These are phyloP conservation scores for Echinochloa phyllopogon DNA, from an alignment of 176 grass and related monocot genomes.

Conservation along the genomic window DNA sequence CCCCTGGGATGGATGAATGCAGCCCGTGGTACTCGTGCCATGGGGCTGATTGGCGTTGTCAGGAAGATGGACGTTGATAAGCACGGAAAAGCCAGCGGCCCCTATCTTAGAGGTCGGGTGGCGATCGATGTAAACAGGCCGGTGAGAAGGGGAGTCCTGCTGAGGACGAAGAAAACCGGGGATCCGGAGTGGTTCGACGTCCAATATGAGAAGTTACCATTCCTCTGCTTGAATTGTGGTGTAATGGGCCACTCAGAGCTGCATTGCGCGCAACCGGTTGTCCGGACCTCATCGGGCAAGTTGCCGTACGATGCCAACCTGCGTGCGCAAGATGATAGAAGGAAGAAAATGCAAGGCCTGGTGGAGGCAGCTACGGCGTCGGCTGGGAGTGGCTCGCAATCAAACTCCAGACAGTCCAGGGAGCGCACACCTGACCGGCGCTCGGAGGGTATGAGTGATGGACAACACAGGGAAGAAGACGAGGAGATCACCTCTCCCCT, in stretches of 20 bases:
- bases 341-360: too few species aligned
- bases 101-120: neutral
- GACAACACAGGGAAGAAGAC: too few species aligned
- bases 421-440: too few species aligned
- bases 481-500: too few species aligned
- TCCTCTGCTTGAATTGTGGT: neutral
- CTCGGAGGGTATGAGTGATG: too few species aligned
- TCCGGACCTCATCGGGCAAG: fast-evolving
- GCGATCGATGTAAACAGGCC: neutral
- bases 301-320: too few species aligned
- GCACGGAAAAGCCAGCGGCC: neutral
- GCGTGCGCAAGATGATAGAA: too few species aligned
- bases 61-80: neutral
- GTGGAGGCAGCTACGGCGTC: fast-evolving
- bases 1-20: neutral
- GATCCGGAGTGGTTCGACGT: neutral
- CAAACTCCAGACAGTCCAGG: too few species aligned
- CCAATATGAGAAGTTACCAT: neutral
- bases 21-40: fast-evolving
- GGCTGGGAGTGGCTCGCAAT: too few species aligned
- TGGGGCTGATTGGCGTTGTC: neutral
- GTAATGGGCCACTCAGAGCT: neutral
- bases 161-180: fast-evolving
- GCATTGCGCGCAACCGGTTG: neutral
- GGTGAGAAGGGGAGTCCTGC: fast-evolving